Conservation (phyloP, 2,329 filamentous ascomycete species). For the Pseudogymnoascus pannorum region DNA sequence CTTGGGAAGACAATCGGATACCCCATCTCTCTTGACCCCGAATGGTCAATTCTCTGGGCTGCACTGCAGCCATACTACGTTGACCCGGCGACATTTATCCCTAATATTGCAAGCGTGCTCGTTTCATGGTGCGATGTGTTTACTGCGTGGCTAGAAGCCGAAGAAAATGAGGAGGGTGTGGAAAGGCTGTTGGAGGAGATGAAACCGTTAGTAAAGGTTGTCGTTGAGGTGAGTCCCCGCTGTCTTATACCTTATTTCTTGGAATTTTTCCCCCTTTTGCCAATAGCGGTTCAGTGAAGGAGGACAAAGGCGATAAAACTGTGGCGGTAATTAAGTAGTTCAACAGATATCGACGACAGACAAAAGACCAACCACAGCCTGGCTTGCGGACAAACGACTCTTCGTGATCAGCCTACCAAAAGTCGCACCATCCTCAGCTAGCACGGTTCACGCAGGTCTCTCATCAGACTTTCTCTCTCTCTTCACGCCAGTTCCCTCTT, state of each 20-base stretch:
- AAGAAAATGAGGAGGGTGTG: constrained; percentile 35
- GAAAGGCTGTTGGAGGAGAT: constrained; percentile 36
- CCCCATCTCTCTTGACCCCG: constrained; percentile 33
- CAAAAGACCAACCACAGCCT: constrained; percentile 30
- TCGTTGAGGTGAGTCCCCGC: constrained; percentile 29
- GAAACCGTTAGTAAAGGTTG: constrained; percentile 16
- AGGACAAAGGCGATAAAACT: not conserved
- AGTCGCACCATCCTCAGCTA: constrained; percentile 22
- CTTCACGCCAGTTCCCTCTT: constrained; percentile 24
- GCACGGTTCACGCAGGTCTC: constrained; percentile 15
- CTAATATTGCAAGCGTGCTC: constrained; percentile 32
- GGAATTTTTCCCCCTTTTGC: not conserved
- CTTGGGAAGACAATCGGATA: constrained; percentile 32
- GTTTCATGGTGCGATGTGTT: constrained; percentile 35
- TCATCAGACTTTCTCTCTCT: constrained; percentile 30
- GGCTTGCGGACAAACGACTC: constrained; percentile 31
- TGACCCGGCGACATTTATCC: constrained; percentile 35
- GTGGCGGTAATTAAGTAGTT: not conserved
- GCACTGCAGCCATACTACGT: constrained; percentile 33
- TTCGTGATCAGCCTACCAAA: constrained; percentile 37
- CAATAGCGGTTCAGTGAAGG: not conserved
- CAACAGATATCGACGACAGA: constrained; percentile 20
- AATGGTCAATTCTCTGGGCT: constrained; percentile 37
- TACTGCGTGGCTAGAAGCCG: constrained; percentile 35
- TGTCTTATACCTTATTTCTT: constrained; percentile 10